Conservation (phyloP, 805 yeast genomes). For the Candida odintsovae region DNA sequence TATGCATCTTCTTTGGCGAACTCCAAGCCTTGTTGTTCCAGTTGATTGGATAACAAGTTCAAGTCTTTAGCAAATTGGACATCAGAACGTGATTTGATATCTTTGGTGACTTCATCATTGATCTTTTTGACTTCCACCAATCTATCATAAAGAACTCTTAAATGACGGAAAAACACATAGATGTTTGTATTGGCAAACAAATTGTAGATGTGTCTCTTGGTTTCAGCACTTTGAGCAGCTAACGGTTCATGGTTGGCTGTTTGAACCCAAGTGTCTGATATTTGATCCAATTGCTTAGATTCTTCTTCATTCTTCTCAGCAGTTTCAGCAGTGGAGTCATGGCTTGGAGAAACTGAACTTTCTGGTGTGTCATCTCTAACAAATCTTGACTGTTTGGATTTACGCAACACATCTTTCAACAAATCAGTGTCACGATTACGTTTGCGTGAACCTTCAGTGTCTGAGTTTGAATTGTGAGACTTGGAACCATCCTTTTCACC, state of each 20-base stretch:
- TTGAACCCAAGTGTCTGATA: conserved; percentile 25
- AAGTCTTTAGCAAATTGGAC: conserved; percentile 84
- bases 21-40: conserved; percentile 74
- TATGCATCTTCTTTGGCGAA: conserved; percentile 69
- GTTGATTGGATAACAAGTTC: conserved; percentile 71
- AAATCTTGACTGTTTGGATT: conserved; percentile 36
- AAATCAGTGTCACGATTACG: conserved; percentile 45
- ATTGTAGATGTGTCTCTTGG: conserved; percentile 54
- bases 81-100: conserved; percentile 54
- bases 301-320: conserved; percentile 21
- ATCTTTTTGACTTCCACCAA: conserved; percentile 68
- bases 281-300: conserved; percentile 21
- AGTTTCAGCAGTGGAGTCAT: conserved; percentile 16
- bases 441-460: conserved; percentile 22
- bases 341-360: conserved; percentile 19
- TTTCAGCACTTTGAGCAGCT: conserved; percentile 24
- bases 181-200: conserved; percentile 84
- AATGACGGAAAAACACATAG: conserved; percentile 83
- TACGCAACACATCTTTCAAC: conserved; percentile 53
- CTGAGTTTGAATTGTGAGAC: conserved; percentile 8
- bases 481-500: conserved; percentile 18
- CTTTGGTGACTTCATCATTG: conserved; percentile 66
- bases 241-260: conserved; percentile 18
- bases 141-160: conserved; percentile 77
- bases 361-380: conserved; percentile 24